phyloP scores from a whole-genome alignment of 768 basidiomycete genomes.

The Agrocybe chaxingu region DNA sequence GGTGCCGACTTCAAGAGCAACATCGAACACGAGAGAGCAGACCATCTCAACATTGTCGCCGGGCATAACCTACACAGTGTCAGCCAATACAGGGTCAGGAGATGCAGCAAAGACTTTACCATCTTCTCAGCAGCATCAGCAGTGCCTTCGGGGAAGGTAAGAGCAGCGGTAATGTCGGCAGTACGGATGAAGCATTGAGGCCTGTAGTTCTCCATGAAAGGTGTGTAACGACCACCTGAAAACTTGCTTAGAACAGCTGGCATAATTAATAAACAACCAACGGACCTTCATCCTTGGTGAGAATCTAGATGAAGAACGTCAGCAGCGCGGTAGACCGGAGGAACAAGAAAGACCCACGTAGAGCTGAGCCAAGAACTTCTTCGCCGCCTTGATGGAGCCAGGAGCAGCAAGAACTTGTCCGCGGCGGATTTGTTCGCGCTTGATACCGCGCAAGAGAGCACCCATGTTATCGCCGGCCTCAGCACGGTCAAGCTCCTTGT shows the following conservation, averaged over 20 bases:
- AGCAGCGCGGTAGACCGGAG: not conserved
- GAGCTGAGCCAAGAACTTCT: constrained; percentile 91
- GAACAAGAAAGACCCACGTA: constrained; percentile 50
- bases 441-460: constrained; percentile 91
- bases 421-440: constrained; percentile 92
- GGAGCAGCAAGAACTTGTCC: constrained; percentile 90
- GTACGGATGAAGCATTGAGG: constrained; percentile 97
- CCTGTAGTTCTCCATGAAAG: constrained; percentile 91
- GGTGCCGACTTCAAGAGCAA: constrained; percentile 86
- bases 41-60: constrained; percentile 97
- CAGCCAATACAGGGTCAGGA: not conserved
- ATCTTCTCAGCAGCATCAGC: constrained; percentile 82
- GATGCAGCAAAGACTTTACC: constrained; percentile 34
- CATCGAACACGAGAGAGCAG: constrained; percentile 77
- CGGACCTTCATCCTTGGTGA: constrained; percentile 80
- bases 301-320: constrained; percentile 40
- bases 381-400: constrained; percentile 89
- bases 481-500: constrained; percentile 96
- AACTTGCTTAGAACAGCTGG: not conserved
- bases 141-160: constrained; percentile 87
- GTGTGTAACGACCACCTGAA: constrained; percentile 76
- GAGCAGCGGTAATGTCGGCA: constrained; percentile 82
- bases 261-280: not conserved
- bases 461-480: constrained; percentile 99
- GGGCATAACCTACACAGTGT: constrained; percentile 74